Base-by-base conservation (phyloP, 1,284 basidiomycete genomes). In the Heterobasidion irregulare region DNA sequence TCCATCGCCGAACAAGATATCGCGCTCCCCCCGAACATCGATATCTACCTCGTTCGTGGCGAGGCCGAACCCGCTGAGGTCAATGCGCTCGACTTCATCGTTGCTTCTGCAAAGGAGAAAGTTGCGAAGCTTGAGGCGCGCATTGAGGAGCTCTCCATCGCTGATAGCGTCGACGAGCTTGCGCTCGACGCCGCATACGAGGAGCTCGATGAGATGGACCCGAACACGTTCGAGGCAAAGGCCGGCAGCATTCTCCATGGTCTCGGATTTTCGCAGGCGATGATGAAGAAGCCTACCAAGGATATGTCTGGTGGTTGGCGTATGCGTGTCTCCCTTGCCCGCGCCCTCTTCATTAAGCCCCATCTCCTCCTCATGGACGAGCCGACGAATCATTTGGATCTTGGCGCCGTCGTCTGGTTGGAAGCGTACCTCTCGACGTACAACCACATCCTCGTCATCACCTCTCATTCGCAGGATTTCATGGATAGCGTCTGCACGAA, bases 291-390 rank as follows among this genome's bases (percentile, higher is more conserved):
- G 71, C 90, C 95, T 13, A 98, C 96, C 54, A 96, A 94, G 75
- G 96, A 98, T 71, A 97, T 99, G 93, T 90, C 86, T 65, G 96
- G 95, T 83, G 95, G 95, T 67, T 98, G 96, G 96, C 83, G 96
- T 60, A 98, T 98, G 96, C 87, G 97, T 70, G 95, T 99, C 58
- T 92, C 97, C 13, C 86, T 99, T 52, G 96, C 96, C 32, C 83
- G 95, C 59, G 96, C 96, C 1, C 79, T 99, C 53, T 98, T 99
- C 74, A 76, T 98, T 71, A 98, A 97, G 75, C 95, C 96, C 6
- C 96, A 99, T 76, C 73, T 98, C 26, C 79, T 98, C 33, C 76
- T 98, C 36, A 83, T 98, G 60, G 95, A 98, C 68, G 91, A 94
- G 71, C 85, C 85, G 8, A 88, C 87, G 36, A 94, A 94, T 70